Conservation (phyloP, 2,329 filamentous ascomycete species). For the Colletotrichum gloeosporioides region DNA sequence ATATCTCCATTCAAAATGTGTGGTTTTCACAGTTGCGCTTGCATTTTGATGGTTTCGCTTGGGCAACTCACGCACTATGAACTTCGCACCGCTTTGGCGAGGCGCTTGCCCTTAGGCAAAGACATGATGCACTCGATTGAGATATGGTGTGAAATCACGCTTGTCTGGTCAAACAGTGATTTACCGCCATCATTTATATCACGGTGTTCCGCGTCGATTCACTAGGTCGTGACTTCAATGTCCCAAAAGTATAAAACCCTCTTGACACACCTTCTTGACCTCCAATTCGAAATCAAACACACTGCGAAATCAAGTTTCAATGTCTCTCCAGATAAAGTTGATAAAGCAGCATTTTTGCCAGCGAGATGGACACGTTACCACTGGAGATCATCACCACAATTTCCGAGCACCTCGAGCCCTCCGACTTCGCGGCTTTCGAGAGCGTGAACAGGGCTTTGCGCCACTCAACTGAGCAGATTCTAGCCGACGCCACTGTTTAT, state of each 20-base stretch:
- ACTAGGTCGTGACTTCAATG: neutral
- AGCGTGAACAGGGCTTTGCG: neutral
- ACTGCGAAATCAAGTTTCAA: no score
- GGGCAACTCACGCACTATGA: neutral
- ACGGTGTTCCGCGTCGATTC: neutral
- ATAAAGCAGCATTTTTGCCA: accelerated
- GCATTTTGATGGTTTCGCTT: neutral
- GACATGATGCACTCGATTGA: neutral
- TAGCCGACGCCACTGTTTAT: neutral
- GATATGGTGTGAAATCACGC: neutral
- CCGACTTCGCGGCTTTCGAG: neutral
- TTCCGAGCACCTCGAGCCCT: neutral
- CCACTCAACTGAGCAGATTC: neutral
- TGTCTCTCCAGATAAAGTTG: neutral
- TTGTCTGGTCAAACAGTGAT: neutral
- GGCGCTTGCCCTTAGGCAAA: neutral
- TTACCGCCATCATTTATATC: neutral
- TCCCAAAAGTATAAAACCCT: neutral
- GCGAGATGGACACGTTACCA: neutral
- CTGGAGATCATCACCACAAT: neutral
- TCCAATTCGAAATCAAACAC: accelerated
- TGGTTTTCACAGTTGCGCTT: neutral
- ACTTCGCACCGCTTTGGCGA: neutral
- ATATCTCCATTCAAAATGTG: accelerated
- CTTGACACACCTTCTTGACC: neutral